These are phyloP conservation scores for Patellifolia procumbens DNA, from an alignment of 179 eudicot species.

Conservation along the genomic window DNA sequence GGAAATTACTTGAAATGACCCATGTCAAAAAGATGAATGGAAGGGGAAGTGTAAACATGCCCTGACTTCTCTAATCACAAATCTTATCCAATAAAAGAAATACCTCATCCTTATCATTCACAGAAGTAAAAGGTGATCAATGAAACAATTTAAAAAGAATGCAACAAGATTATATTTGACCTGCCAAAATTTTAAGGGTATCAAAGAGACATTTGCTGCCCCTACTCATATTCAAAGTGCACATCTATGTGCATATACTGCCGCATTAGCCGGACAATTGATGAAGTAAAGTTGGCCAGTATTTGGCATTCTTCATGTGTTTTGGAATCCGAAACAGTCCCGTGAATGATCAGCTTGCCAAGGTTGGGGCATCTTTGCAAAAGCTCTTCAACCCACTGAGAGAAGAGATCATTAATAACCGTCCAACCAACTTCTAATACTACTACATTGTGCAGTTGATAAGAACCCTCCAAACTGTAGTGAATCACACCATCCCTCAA, in stretches of 20 bases:
- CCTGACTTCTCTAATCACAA: constrained; percentile 6
- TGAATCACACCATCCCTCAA: constrained; percentile 49
- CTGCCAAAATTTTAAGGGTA: constrained; percentile 27
- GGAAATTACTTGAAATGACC: background rate
- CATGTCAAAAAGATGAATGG: background rate
- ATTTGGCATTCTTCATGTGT: constrained; percentile 71
- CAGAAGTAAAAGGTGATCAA: constrained; percentile 15
- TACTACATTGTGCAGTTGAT: constrained; percentile 47
- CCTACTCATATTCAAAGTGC: constrained; percentile 73
- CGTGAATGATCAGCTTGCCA: constrained; percentile 58
- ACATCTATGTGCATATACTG: constrained; percentile 66
- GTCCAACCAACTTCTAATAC: constrained; percentile 73
- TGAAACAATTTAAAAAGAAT: background rate
- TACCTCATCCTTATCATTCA: constrained; percentile 14
- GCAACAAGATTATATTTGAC: background rate
- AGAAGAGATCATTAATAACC: constrained; percentile 50
- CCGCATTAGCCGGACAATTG: constrained; percentile 75
- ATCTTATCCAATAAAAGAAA: constrained; percentile 7
- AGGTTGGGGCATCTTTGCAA: constrained; percentile 68
- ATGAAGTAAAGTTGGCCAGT: constrained; percentile 75
- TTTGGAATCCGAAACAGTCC: constrained; percentile 63
- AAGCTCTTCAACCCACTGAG: constrained; percentile 53
- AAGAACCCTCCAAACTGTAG: constrained; percentile 52
- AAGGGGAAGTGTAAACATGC: constrained; percentile 9
- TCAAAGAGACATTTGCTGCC: background rate